Conservation (phyloP, 129 eudicot genomes). For the Pittosporum tobira region DNA sequence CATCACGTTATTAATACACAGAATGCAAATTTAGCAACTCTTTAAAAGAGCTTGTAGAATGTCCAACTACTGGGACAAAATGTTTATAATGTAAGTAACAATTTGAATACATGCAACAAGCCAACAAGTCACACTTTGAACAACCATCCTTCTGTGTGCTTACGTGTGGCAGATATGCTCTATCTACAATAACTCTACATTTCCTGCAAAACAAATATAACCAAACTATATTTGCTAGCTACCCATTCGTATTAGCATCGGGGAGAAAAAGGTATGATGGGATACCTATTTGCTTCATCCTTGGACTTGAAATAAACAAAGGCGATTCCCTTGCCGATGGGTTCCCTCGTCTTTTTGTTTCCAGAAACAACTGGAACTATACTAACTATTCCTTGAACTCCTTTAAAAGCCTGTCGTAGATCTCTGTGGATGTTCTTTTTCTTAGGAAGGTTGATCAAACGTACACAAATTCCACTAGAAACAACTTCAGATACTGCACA, state of each 20-base stretch:
- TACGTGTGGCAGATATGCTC: background rate
- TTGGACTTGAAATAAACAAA: constrained; percentile 56
- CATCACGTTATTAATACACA: background rate
- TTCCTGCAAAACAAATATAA: background rate
- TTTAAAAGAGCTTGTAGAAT: background rate
- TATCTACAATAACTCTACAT: background rate
- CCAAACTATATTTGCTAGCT: background rate
- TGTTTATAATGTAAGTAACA: background rate
- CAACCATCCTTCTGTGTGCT: background rate
- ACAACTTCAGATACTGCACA: constrained; percentile 36
- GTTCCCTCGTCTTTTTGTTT: constrained; percentile 83
- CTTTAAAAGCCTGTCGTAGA: constrained; percentile 61
- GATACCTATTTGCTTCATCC: constrained; percentile 74
- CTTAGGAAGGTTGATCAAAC: constrained; percentile 78
- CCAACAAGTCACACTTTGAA: background rate
- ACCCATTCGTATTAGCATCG: background rate
- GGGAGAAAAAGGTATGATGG: background rate
- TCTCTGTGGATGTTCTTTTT: constrained; percentile 79
- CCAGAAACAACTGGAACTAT: constrained; percentile 73
- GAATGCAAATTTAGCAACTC: background rate
- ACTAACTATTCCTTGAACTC: constrained; percentile 54
- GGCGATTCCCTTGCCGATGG: constrained; percentile 81
- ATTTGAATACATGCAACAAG: background rate
- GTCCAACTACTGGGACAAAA: too few species aligned
- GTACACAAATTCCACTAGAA: constrained; percentile 62